Percentiles rank a stretch among this genome's conserved stretches.
phyloP scores from a whole-genome alignment of 352 stramenopile species.

The Pythium angustatum region DNA sequence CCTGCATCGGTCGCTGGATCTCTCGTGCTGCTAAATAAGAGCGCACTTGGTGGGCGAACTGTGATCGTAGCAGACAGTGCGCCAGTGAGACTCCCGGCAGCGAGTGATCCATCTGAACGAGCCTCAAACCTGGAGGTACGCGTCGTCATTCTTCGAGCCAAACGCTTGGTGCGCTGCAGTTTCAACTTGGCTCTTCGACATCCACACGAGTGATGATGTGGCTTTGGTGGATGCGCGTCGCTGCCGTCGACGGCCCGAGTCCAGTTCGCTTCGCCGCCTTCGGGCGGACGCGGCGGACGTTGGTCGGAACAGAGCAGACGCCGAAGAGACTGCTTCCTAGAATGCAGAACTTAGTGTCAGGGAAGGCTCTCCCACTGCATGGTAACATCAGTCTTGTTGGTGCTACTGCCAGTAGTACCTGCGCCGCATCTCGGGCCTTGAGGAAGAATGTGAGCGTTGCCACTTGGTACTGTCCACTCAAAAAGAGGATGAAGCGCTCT shows the following conservation, averaged over 20 bases:
- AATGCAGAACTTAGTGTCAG: neutral
- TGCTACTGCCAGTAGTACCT: constrained; percentile 31
- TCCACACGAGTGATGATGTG: constrained; percentile 30
- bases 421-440: constrained; percentile 37
- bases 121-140: constrained; percentile 58
- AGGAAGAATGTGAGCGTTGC: constrained; percentile 57
- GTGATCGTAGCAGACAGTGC: neutral
- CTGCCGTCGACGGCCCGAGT: neutral
- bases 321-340: constrained; percentile 5
- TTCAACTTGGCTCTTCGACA: constrained; percentile 54
- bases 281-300: constrained; percentile 19
- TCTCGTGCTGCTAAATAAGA: constrained; percentile 10
- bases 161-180: constrained; percentile 45
- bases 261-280: constrained; percentile 5
- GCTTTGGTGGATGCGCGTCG: neutral
- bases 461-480: constrained; percentile 55
- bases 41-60: constrained; percentile 27
- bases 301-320: constrained; percentile 13
- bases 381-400: neutral
- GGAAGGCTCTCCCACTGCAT: too few relatives aligned
- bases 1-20: neutral
- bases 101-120: too few relatives aligned
- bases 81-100: too few relatives aligned
- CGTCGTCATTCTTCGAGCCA: constrained; percentile 46
- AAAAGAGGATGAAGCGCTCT: constrained; percentile 60